A percentile compares a stretch with the other conserved stretches of the same genome.
Conservation (phyloP, 345 rosid species). For the Aquilaria yunnanensis region DNA sequence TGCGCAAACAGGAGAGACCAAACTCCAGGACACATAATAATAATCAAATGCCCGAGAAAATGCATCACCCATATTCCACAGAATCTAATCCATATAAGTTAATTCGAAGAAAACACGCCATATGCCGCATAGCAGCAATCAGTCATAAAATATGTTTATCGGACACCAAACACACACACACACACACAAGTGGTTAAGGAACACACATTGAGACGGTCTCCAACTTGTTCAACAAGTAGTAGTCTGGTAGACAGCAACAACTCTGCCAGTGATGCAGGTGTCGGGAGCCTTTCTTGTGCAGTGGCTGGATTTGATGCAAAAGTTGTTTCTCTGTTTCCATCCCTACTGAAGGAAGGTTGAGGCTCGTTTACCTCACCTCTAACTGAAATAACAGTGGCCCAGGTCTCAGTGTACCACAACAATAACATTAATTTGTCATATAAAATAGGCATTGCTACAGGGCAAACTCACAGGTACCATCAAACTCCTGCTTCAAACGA, state of each 20-base stretch:
- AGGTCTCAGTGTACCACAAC: too few species aligned
- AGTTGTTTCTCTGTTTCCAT: conserved; percentile 32
- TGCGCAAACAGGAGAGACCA: too few species aligned
- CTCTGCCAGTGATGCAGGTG: conserved; percentile 65
- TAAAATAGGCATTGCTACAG: too few species aligned
- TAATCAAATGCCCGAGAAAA: too few species aligned
- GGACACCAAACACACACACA: not conserved
- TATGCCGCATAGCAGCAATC: too few species aligned
- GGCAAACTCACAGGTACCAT: conserved; percentile 37
- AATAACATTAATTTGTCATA: too few species aligned
- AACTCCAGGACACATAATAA: too few species aligned
- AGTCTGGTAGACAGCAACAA: conserved; percentile 51
- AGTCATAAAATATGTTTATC: too few species aligned
- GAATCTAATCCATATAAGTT: too few species aligned
- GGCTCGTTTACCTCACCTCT: conserved; percentile 29
- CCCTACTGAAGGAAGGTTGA: conserved; percentile 19
- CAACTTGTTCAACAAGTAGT: conserved; percentile 51
- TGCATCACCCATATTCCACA: too few species aligned
- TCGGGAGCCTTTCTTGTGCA: conserved; percentile 48
- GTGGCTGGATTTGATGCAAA: conserved; percentile 23
- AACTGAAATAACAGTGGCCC: conserved; percentile 27
- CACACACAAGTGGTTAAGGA: not conserved
- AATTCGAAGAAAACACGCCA: too few species aligned
- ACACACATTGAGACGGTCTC: conserved; percentile 50
- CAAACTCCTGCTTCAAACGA: conserved; percentile 43